A percentile compares a stretch with the other conserved stretches of the same genome.
These are phyloP conservation scores for Asterochloris erici DNA, from an alignment of 139 green algal genomes.

Conservation along the genomic window DNA sequence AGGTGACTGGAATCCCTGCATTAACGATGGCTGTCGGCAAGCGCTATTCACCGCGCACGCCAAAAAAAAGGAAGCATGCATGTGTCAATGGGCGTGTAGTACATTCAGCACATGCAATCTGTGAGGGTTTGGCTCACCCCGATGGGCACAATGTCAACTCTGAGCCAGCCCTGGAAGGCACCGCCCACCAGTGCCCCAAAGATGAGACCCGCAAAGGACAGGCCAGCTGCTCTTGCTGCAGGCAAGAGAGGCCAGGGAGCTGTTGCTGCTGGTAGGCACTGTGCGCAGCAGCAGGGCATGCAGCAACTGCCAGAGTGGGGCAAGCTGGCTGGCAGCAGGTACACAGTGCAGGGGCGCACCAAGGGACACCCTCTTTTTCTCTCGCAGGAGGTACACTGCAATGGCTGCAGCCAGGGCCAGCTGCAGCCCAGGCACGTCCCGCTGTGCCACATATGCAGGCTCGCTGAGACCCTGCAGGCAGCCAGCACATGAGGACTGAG, in stretches of 20 bases:
- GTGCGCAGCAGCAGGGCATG: too few species aligned
- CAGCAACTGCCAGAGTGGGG: too few species aligned
- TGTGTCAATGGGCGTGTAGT: not conserved
- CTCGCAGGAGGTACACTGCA: conserved; percentile 71
- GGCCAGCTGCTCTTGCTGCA: conserved; percentile 22
- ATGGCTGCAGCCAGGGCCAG: conserved; percentile 66
- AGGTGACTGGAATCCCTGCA: conserved; percentile 60
- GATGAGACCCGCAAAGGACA: conserved; percentile 59
- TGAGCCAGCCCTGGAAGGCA: conserved; percentile 71
- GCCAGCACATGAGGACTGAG: not conserved
- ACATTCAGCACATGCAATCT: not conserved
- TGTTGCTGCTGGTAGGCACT: too few species aligned
- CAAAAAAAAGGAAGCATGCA: too few species aligned
- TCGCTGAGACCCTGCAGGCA: conserved; percentile 53
- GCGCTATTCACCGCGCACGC: not conserved
- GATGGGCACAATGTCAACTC: conserved; percentile 85
- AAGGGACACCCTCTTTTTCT: conserved; percentile 66
- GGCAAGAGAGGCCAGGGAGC: too few species aligned
- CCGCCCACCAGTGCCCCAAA: conserved; percentile 64
- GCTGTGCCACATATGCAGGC: conserved; percentile 30
- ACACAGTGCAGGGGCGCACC: conserved; percentile 17
- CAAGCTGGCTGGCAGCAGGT: too few species aligned
- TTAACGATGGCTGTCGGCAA: not conserved
- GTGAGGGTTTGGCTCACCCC: conserved; percentile 35
- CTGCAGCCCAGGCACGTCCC: conserved; percentile 71